Conservation (phyloP, 2,329 filamentous ascomycete genomes). For the Hypoxylon sp. region DNA sequence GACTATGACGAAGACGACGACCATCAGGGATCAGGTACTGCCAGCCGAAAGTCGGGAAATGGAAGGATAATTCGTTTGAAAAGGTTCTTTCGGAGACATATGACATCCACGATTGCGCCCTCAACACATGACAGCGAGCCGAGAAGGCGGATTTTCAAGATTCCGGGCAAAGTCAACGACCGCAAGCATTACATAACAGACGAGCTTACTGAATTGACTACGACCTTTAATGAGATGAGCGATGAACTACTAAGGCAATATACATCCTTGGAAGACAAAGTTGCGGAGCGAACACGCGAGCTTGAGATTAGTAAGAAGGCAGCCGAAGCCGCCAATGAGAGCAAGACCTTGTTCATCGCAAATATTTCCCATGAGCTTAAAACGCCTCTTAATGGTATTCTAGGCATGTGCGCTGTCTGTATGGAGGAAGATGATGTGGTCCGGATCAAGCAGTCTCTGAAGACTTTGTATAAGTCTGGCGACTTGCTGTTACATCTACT, state of each 20-base stretch:
- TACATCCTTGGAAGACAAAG: slow-evolving; percentile 84
- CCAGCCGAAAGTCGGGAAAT: slow-evolving; percentile 59
- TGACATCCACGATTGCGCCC: slow-evolving; percentile 47
- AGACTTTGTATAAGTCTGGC: slow-evolving; percentile 89
- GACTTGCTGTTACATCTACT: slow-evolving; percentile 88
- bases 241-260: slow-evolving; percentile 92
- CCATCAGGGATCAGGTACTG: slow-evolving; percentile 43
- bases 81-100: slow-evolving; percentile 57
- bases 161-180: slow-evolving; percentile 85
- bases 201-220: slow-evolving; percentile 85
- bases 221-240: slow-evolving; percentile 93
- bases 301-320: slow-evolving; percentile 92
- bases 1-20: slow-evolving; percentile 64
- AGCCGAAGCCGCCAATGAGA: slow-evolving; percentile 94
- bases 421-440: slow-evolving; percentile 89
- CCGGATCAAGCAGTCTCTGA: slow-evolving; percentile 85
- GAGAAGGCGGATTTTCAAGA: slow-evolving; percentile 77
- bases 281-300: slow-evolving; percentile 85
- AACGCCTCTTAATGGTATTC: slow-evolving; percentile 93
- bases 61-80: slow-evolving; percentile 59
- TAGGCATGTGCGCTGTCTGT: slow-evolving; percentile 93
- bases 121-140: slow-evolving; percentile 58
- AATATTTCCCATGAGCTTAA: slow-evolving; percentile 92
- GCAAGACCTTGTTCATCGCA: slow-evolving; percentile 97
- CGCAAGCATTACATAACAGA: slow-evolving; percentile 83